phyloP scores from a whole-genome alignment of 305 asterid species.

The Fraxinus latifolia region DNA sequence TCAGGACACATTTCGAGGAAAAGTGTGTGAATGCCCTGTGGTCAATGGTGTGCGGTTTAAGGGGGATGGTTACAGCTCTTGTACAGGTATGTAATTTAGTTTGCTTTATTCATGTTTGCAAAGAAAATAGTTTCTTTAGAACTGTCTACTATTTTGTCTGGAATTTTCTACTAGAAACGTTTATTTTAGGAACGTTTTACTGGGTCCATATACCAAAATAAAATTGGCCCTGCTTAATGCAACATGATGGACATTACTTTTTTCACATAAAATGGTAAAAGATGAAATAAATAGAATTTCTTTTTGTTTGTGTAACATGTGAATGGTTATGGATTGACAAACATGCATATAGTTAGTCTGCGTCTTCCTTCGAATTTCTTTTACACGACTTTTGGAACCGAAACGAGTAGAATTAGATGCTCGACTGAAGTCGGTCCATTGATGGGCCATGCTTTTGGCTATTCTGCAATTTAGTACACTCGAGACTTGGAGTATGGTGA shows the following conservation, averaged over 20 bases:
- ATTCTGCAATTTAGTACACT: background rate
- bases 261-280: background rate
- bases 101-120: background rate
- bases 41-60: conserved; percentile 87
- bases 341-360: background rate
- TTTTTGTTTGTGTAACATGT: background rate
- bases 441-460: background rate
- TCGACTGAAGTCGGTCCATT: background rate
- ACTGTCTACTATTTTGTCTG: background rate
- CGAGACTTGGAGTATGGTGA: background rate
- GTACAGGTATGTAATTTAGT: conserved; percentile 51
- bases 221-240: background rate
- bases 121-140: background rate
- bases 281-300: background rate
- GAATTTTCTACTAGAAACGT: background rate
- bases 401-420: background rate
- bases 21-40: conserved; percentile 90
- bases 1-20: conserved; percentile 91
- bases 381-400: background rate
- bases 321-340: background rate
- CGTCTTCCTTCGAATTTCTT: background rate
- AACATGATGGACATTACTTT: background rate
- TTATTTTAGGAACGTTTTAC: background rate
- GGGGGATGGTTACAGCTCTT: conserved; percentile 91
- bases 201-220: background rate